Evolutionary conservation across 108 stramenopile genomes (phyloP).

Genomic region (Cyclotella distinguenda): DNA sequence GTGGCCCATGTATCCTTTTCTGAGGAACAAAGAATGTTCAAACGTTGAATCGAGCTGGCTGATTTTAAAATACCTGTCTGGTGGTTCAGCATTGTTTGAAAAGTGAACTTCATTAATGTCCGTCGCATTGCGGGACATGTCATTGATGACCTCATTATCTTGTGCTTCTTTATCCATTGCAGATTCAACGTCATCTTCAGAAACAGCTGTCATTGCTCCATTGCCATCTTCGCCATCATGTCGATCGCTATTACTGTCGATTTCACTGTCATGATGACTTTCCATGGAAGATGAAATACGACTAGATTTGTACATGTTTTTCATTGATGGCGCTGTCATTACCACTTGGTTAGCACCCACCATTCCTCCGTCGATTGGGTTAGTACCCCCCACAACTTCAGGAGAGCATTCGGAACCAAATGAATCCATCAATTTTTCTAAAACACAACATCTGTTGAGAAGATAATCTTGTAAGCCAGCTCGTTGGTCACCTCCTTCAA

Average conservation of each 20-base stretch:
- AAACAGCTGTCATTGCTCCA: slow-evolving; percentile 48
- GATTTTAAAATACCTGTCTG: not conserved
- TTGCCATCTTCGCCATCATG: slow-evolving; percentile 13
- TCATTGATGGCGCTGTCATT: slow-evolving; percentile 14
- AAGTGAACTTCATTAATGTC: not conserved
- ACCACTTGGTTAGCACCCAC: not conserved
- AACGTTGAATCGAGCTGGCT: not conserved
- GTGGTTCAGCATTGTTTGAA: not conserved
- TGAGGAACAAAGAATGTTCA: no score
- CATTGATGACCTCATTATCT: slow-evolving; percentile 21
- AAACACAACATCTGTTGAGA: slow-evolving; percentile 68
- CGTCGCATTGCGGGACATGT: not conserved
- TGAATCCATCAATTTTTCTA: slow-evolving; percentile 86
- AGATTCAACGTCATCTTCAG: slow-evolving; percentile 76
- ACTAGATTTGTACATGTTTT: slow-evolving; percentile 18
- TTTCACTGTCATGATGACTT: slow-evolving; percentile 36
- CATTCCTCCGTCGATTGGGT: not conserved
- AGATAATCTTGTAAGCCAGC: slow-evolving; percentile 86
- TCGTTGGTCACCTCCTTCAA: slow-evolving; percentile 77
- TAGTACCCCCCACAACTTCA: not conserved
- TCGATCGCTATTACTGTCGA: slow-evolving; percentile 10
- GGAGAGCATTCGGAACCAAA: slow-evolving; percentile 30
- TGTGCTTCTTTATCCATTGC: slow-evolving; percentile 56
- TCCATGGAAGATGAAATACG: slow-evolving; percentile 31
- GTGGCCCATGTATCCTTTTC: slow-evolving; percentile 93